These are phyloP conservation scores for Arctium lappa DNA, from an alignment of 129 eudicot species.

Conservation along the genomic window DNA sequence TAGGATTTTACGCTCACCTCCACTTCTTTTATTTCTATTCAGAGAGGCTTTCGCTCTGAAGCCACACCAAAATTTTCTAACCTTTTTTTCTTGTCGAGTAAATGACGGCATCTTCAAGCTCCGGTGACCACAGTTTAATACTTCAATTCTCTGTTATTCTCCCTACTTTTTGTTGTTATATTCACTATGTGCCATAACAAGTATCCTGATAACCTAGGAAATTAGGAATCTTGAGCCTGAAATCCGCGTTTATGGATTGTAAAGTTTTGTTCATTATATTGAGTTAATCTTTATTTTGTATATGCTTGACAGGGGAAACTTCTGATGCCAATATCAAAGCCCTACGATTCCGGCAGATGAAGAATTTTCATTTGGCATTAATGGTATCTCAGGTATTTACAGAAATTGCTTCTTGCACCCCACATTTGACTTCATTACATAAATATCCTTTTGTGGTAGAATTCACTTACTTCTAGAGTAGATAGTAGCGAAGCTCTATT, in stretches of 20 bases:
- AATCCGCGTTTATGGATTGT: neutral
- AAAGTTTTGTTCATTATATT: neutral
- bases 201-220: too few relatives aligned
- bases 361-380: conserved; percentile 86
- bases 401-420: conserved; percentile 1
- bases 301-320: conserved; percentile 71
- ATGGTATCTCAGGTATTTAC: conserved; percentile 84
- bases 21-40: too few relatives aligned
- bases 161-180: too few relatives aligned
- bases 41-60: too few relatives aligned
- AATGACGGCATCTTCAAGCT: too few relatives aligned
- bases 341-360: conserved; percentile 85
- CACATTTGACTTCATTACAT: neutral
- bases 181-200: too few relatives aligned
- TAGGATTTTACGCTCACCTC: too few relatives aligned
- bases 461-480: neutral
- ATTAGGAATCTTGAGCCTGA: too few relatives aligned
- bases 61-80: too few relatives aligned
- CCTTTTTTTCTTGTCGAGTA: too few relatives aligned
- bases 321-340: conserved; percentile 53
- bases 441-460: neutral
- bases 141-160: neutral
- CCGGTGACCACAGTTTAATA: neutral
- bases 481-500: neutral
- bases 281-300: conserved; percentile 6